Base-by-base conservation (phyloP, 148 eudicot genomes). In the Camellia japonica region DNA sequence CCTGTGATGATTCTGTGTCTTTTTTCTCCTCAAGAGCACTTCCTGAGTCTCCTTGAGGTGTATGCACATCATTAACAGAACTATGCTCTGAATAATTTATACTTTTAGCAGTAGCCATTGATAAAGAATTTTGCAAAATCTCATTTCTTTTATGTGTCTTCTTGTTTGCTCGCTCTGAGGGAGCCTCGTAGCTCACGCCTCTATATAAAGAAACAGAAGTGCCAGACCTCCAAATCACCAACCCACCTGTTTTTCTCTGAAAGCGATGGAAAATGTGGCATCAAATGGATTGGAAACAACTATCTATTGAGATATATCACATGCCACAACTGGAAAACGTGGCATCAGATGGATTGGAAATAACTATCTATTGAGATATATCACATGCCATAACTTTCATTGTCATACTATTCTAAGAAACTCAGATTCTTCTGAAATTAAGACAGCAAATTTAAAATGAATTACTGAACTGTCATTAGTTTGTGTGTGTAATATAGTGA, bases 211-310 rank as follows among this genome's bases (percentile, higher is more conserved):
- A 86, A 73, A 93, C 84, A 46, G 97, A 92, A 51, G 97, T 93
- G 56, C 99, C 99, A 71, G 99, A 96, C 87, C 99, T 96, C 97
- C 98, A 96, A 80, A 96, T 92, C 62, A 96, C 97, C 84, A 96
- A 76, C 67, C 99, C 99, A 49, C 94, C 95, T 18, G 99, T 96
- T 91, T 90, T 96, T 82, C 94, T 93, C 99, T 96, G 86, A 75
- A 86, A 71, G 51, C 38, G 73, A 87, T 80, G 55, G 75, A 68
- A 59, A 77, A 70, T 14, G 7, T 38, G 69, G 43, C 67, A 82
- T 85, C 72, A 80, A 65, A 80, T 74, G 67, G 64, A 62, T 16
- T 64, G 43, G 60, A 73, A 80, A 58, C 66, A 61, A 47, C 41
- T 20, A 65, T 63, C 8, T 61, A 18, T 43, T 44, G 7, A 54